Conservation (phyloP, 2,329 filamentous ascomycete genomes). For the Fusarium sublunatum region DNA sequence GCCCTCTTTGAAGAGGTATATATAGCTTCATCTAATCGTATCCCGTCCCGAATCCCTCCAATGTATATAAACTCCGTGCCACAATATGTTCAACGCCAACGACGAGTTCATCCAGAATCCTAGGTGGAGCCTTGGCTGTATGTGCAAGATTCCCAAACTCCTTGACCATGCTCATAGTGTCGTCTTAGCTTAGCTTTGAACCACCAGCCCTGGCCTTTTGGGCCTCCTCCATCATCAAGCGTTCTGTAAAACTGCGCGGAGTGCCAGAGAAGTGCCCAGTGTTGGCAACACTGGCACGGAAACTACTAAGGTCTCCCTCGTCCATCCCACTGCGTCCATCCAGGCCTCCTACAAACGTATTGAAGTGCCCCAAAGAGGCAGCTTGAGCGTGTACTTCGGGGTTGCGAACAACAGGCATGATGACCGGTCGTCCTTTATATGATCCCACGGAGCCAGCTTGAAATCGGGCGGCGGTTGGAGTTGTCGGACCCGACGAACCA, state of each 20-base stretch:
- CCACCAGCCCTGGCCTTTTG: conserved; percentile 45
- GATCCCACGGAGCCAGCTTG: conserved; percentile 61
- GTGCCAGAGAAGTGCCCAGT: conserved; percentile 55
- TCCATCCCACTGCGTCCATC: conserved; percentile 63
- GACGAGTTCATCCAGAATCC: conserved; percentile 43
- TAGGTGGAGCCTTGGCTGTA: conserved; percentile 35
- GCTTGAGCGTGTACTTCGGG: conserved; percentile 62
- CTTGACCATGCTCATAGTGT: conserved; percentile 24
- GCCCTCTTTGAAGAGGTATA: conserved; percentile 28
- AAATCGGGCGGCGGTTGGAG: conserved; percentile 51
- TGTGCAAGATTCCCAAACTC: conserved; percentile 43
- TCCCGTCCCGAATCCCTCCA: conserved; percentile 14
- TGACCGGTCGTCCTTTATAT: conserved; percentile 65
- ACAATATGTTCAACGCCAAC: conserved; percentile 47
- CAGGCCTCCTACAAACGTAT: conserved; percentile 64
- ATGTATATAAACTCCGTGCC: conserved; percentile 39
- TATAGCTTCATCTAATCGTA: conserved; percentile 28
- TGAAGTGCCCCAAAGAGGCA: conserved; percentile 60
- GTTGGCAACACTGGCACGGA: conserved; percentile 55
- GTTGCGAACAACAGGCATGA: conserved; percentile 63
- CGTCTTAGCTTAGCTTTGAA: conserved; percentile 35
- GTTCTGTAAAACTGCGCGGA: conserved; percentile 61
- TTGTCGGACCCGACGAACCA: conserved; percentile 44
- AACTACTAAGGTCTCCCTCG: conserved; percentile 58
- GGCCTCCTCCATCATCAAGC: conserved; percentile 62